Evolutionary conservation across 2,329 filamentous ascomycete species (phyloP), one percentile per base, ranked within the genome.

Genomic region (Claviceps purpurea): DNA sequence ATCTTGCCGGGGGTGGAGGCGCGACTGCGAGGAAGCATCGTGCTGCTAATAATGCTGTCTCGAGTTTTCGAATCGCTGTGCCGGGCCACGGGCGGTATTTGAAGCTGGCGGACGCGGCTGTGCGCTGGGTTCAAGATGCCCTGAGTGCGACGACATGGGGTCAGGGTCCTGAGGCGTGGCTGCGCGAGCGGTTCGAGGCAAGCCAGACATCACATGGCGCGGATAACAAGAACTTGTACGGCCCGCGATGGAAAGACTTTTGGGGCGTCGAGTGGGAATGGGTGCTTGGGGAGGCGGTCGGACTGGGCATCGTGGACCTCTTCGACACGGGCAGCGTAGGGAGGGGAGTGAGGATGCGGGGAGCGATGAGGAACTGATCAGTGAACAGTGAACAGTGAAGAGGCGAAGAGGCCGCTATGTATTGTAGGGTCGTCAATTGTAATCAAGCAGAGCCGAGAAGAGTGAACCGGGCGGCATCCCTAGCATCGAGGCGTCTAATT

Each of bases 311-410:
- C 16, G 75, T 89, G 4, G 85, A 90, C 65, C 68, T 87, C 14
- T 90, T 90, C 64, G 79, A 87, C 61, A 89, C 85, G 13, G 74
- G 82, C 14, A 85, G 79, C 59, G 83, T 89, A n/a, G 85, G 85
- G 1, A 73, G 77, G 54, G 85, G 79, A 11, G 75, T 87, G 53
- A 73, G 80, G 57, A 18, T 43, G 11, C 11, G 20, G 20, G 18
- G 40, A 34, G 30, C 30, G 30, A 20, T 20, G 40, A 20, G 8
- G 40, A 65, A 66, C 49, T 52, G 74, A 34, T 11, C n/a, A n/a
- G n/a, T n/a, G n/a, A n/a, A n/a, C 8, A 34, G 3, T 34, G 30
- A 34, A 11, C 2, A 34, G 3, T 24, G 24, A 24, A 24, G 52
- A 65, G 26, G 26, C 26, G 26, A 30, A 30, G 24, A 26, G 24